Conservation (phyloP, 768 basidiomycete species). For the Mycena polygramma region DNA sequence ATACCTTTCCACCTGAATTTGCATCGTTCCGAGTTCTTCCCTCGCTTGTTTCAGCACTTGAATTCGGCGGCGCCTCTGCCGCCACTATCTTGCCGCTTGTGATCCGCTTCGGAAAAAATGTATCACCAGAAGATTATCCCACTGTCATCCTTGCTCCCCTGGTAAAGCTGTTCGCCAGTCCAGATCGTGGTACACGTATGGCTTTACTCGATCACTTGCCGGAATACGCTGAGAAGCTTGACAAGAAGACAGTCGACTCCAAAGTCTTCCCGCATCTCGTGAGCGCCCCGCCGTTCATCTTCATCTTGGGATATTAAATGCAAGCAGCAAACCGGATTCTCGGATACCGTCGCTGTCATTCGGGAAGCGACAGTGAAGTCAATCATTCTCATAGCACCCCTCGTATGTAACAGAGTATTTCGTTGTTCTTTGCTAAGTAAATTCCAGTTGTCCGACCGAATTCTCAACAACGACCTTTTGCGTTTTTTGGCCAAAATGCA, state of each 20-base stretch:
- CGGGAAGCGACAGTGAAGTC: conserved; percentile 95
- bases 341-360: conserved; percentile 93
- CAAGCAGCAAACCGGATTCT: conserved; percentile 91
- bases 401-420: conserved; percentile 60
- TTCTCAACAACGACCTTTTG: conserved; percentile 96
- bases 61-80: conserved; percentile 84
- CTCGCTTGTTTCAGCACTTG: conserved; percentile 81
- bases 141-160: conserved; percentile 81
- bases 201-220: conserved; percentile 89
- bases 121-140: conserved; percentile 78
- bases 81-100: conserved; percentile 86
- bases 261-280: conserved; percentile 96
- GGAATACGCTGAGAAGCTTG: conserved; percentile 89
- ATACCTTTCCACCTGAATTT: conserved; percentile 90
- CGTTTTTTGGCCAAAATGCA: conserved; percentile 94
- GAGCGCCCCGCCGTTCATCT: conserved; percentile 42
- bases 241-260: conserved; percentile 86
- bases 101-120: conserved; percentile 80
- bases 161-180: conserved; percentile 86
- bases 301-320: conserved; percentile 9
- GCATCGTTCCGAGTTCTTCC: conserved; percentile 89
- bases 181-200: conserved; percentile 95
- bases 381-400: conserved; percentile 85
- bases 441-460: conserved; percentile 84
- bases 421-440: neutral